Base-by-base conservation (phyloP, 192 early-diverging fungal species). In the Umbelopsis ramanniana region DNA sequence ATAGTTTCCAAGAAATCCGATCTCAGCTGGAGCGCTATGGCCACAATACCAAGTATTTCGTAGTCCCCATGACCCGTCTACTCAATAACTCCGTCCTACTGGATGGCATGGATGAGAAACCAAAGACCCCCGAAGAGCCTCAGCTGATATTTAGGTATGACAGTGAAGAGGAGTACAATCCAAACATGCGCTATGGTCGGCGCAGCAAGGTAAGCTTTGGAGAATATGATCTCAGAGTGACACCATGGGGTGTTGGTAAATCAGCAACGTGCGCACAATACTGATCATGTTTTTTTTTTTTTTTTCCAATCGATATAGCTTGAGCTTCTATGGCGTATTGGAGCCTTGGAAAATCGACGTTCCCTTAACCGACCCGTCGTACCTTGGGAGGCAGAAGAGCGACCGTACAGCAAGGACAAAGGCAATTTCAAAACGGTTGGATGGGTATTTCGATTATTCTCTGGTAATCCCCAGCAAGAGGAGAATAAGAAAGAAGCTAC, bases 171-270 rank as follows among this genome's bases (percentile, higher is more conserved):
- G 77, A 77, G 15, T 89, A 88, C 47, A 86, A 88, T 53, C 67
- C 79, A 8, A 77, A 85, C 46, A 89, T 89, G 88, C 76, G 88
- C 52, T 89, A 89, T 69, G 88, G 88, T 24, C 78, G 88, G n/a
- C 79, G 88, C 72, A 85, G 83, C 63, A 89, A 89, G 85, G 88
- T 89, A 84, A 50, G 53, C 29, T 3, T 3, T 29, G 29, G 3
- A 29, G 29, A 29, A 29, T 26, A 43, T 43, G 40, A 43, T 12
- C 11, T 43, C 40, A 43, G 40, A 7, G 40, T 43, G 40, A 43
- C 40, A 43, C 29, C 2, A 5, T 12, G 40, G 11, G 11, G 2
- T 40, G 3, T 40, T 40, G 38, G 4, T 43, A 4, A 43, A 43
- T 11, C 40, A 5, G 40, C 8, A 43, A 43, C 40, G 11, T 43